Percentiles rank a stretch among this genome's conserved stretches.
These are phyloP conservation scores for Vaccinium myrtillus DNA, from an alignment of 148 eudicot genomes.

Conservation along the genomic window DNA sequence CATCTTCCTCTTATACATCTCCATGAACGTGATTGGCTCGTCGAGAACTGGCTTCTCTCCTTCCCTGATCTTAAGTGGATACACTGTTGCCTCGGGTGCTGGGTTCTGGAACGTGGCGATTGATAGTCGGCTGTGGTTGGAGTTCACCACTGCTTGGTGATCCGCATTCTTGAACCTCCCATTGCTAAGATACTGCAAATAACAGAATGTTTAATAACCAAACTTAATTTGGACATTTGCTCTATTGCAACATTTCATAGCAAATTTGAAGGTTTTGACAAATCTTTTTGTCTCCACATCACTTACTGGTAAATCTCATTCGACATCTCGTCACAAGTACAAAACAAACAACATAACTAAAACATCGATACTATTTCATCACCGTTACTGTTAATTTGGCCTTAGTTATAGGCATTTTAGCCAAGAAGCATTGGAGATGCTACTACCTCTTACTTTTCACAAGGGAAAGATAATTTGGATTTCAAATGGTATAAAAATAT, in stretches of 20 bases:
- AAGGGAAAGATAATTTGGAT: not conserved
- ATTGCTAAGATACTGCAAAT: constrained; percentile 71
- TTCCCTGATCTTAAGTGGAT: constrained; percentile 69
- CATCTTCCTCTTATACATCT: constrained; percentile 75
- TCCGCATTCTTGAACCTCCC: constrained; percentile 97
- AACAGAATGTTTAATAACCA: not conserved
- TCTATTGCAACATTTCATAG: not conserved
- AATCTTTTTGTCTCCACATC: no score
- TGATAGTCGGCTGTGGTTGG: constrained; percentile 63
- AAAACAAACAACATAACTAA: no score
- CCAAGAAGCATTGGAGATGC: not conserved
- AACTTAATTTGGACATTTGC: no score
- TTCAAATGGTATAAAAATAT: not conserved
- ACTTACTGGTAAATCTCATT: no score
- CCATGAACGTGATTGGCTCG: constrained; percentile 65
- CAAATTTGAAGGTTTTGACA: not conserved
- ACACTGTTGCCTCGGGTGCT: constrained; percentile 69
- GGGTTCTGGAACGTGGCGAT: constrained; percentile 96
- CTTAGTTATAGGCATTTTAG: no score
- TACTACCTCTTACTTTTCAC: not conserved
- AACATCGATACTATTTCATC: no score
- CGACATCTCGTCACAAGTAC: no score
- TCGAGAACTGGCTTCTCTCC: constrained; percentile 81
- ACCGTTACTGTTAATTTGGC: no score
- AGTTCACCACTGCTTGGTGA: constrained; percentile 95